Evolutionary conservation across 441 rosid species (phyloP), one percentile per base, ranked within the genome.

Genomic region (Cnidoscolus chayamansa): DNA sequence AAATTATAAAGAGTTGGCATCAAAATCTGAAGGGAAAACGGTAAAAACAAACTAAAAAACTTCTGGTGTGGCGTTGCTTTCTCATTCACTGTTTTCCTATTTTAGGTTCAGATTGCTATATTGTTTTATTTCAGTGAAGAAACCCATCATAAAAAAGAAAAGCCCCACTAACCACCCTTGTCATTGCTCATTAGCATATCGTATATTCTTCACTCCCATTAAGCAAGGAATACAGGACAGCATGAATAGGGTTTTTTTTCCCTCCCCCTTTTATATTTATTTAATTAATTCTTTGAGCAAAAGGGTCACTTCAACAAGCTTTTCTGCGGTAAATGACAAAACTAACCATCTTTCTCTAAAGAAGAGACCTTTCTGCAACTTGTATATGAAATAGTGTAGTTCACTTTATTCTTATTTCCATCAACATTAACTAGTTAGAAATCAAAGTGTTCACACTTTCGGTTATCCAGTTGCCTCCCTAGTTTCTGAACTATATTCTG

Each of bases 401-500:
- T 25, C 64, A 61, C 83, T 81, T 81, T 83, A 81, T 84, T 83
- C 82, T 63, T 65, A 30, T 64, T 77, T 70, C 67, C 50, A 65
- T 69, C 77, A 71, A 61, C 71, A 48, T 75, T 74, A 74, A 79
- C 79, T 30, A 55, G 55, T 73, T 70, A 67, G 68, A 71, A 10
- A 67, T 53, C 79, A 63, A 79, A 67, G 65, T 59, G 32, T 78
- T 43, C 30, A 37, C 68, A 74, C 88, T 86, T 80, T 81, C 79
- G 83, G 86, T 71, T 73, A 70, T 78, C 78, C 73, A 66, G 62
- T 57, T 75, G 69, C 68, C 60, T 76, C 68, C 70, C 63, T 31
- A 43, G 75, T 74, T 63, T 48, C 19, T 25, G 61, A 67, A 65
- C 72, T 73, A 73, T 78, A 78, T 86, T 86, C 86, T 70, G 80